A percentile compares a stretch with the other conserved stretches of the same genome.
phyloP scores from a whole-genome alignment of 352 stramenopile genomes.

The Peronosclerospora sorghi region DNA sequence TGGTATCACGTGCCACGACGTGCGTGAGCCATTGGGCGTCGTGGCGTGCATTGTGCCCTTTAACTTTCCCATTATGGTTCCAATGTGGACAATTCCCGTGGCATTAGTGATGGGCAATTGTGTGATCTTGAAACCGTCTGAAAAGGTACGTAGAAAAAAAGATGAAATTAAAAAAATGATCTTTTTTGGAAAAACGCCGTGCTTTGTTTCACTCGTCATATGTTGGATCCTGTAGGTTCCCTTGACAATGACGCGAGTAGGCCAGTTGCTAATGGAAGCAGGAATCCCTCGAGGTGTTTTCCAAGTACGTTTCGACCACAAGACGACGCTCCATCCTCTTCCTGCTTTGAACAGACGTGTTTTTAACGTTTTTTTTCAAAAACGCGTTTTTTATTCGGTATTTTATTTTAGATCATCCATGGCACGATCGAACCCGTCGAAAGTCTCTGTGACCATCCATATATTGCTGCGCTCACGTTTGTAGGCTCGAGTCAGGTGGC shows the following conservation, averaged over 20 bases:
- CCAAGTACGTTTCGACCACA: constrained; percentile 30
- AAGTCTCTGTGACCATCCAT: constrained; percentile 86
- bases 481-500: constrained; percentile 91
- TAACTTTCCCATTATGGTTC: constrained; percentile 97
- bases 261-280: constrained; percentile 82
- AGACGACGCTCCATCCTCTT: no score
- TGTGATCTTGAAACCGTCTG: constrained; percentile 95
- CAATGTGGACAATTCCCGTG: constrained; percentile 97
- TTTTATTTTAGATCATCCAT: constrained; percentile 85
- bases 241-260: constrained; percentile 87
- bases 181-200: not conserved
- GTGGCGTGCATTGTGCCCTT: constrained; percentile 93
- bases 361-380: not conserved
- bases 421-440: constrained; percentile 85
- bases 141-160: constrained; percentile 75
- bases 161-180: not conserved
- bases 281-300: constrained; percentile 92
- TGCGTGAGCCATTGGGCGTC: constrained; percentile 86
- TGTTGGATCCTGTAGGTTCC: constrained; percentile 38
- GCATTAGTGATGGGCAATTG: constrained; percentile 93
- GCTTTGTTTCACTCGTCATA: no score
- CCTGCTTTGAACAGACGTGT: not conserved
- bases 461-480: constrained; percentile 89
- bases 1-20: constrained; percentile 90
- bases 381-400: not conserved